Percentiles rank a stretch among this genome's conserved stretches.
Conservation (phyloP, 805 yeast genomes). For the Teunomyces gatunensis region DNA sequence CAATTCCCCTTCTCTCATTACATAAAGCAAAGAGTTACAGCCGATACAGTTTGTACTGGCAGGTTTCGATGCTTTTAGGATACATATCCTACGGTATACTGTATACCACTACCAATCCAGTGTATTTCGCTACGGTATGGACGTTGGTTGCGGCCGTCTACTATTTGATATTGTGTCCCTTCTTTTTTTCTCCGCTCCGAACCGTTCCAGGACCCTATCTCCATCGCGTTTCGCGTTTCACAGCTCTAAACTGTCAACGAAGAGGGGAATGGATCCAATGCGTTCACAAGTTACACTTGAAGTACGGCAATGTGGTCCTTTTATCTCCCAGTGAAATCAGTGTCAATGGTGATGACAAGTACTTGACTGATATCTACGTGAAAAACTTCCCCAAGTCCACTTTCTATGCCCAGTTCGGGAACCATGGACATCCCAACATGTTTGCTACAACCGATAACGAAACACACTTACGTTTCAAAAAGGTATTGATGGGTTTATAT, state of each 20-base stretch:
- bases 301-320: constrained; percentile 62
- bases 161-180: constrained; percentile 42
- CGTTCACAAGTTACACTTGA: constrained; percentile 49
- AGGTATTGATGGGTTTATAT: constrained; percentile 30
- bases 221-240: constrained; percentile 43
- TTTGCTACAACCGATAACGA: constrained; percentile 53
- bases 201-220: constrained; percentile 58
- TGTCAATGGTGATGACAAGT: constrained; percentile 48
- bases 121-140: not conserved
- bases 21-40: not conserved
- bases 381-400: constrained; percentile 53
- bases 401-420: constrained; percentile 59
- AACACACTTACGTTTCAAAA: constrained; percentile 42
- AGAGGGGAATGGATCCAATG: constrained; percentile 38
- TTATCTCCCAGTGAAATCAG: constrained; percentile 62
- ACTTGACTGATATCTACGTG: constrained; percentile 54
- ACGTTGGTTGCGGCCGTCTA: constrained; percentile 14
- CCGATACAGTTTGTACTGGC: not conserved
- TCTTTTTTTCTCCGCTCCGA: constrained; percentile 47
- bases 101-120: not conserved
- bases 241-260: constrained; percentile 40
- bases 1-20: not conserved
- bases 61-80: not conserved
- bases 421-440: constrained; percentile 57
- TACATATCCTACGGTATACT: not conserved